phyloP scores from a whole-genome alignment of 2,329 filamentous ascomycete species.

The Aureobasidium namibiae region DNA sequence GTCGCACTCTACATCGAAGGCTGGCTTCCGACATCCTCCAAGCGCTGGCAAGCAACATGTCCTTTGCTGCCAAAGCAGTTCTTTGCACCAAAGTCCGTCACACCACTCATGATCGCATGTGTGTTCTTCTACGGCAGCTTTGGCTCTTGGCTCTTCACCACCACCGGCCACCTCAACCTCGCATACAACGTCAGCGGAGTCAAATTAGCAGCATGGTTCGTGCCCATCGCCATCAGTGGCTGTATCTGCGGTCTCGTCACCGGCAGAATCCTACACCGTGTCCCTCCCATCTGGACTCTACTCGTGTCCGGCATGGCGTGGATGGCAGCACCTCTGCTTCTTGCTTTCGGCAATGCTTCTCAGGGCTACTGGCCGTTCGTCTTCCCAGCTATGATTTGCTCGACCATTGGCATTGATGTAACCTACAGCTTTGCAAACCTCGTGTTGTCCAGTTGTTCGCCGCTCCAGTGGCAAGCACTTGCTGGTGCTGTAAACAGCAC shows the following conservation, averaged over 20 bases:
- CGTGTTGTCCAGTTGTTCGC: conserved; percentile 25
- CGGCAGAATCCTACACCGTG: conserved; percentile 24
- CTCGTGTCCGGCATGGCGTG: conserved; percentile 26
- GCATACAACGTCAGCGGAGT: conserved; percentile 19
- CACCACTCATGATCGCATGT: conserved; percentile 25
- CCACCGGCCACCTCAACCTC: conserved; percentile 4
- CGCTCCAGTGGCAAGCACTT: conserved; percentile 26
- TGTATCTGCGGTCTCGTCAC: conserved; percentile 25
- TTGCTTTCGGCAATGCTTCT: conserved; percentile 25
- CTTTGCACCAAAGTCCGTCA: conserved; percentile 25
- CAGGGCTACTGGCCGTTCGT: conserved; percentile 28
- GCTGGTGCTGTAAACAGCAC: conserved; percentile 29
- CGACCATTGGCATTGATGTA: conserved; percentile 28
- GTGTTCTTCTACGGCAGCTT: conserved; percentile 31
- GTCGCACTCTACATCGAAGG: conserved; percentile 27
- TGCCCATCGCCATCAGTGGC: conserved; percentile 27
- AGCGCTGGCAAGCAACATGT: conserved; percentile 25
- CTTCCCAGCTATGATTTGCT: conserved; percentile 30
- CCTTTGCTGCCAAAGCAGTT: conserved; percentile 29
- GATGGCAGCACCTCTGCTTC: conserved; percentile 27
- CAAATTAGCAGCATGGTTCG: conserved; percentile 27
- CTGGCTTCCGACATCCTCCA: conserved; percentile 18
- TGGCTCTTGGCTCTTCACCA: conserved; percentile 27
- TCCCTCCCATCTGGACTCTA: conserved; percentile 23
- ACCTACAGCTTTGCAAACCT: conserved; percentile 29